Percentiles rank a stretch among this genome's conserved stretches.
These are phyloP conservation scores for Ormosia emarginata DNA, from an alignment of 306 rosid species.

Conservation along the genomic window DNA sequence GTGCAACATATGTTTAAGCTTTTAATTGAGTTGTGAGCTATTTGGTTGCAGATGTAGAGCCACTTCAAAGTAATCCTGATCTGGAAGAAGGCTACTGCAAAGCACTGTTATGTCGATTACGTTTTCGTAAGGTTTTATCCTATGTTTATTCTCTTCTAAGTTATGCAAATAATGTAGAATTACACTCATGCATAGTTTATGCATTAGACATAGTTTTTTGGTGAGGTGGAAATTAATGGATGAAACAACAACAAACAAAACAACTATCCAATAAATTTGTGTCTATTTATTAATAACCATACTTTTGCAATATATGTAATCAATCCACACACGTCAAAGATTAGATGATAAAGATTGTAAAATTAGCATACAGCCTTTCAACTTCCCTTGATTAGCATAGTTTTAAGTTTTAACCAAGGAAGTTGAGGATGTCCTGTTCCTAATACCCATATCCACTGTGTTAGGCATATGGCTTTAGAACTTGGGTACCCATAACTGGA, in stretches of 20 bases:
- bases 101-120: slow-evolving; percentile 91
- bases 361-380: background rate
- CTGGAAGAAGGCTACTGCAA: slow-evolving; percentile 96
- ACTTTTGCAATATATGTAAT: background rate
- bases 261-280: background rate
- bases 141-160: slow-evolving; percentile 48
- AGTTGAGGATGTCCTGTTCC: background rate
- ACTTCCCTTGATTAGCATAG: slow-evolving; percentile 1
- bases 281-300: background rate
- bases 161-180: slow-evolving; percentile 19
- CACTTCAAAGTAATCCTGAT: slow-evolving; percentile 66
- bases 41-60: slow-evolving; percentile 72
- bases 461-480: background rate
- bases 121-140: slow-evolving; percentile 99
- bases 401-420: background rate
- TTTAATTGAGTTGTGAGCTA: slow-evolving; percentile 20
- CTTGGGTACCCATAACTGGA: background rate
- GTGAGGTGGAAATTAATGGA: too few relatives aligned
- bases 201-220: background rate
- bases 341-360: slow-evolving; percentile 2
- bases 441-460: background rate
- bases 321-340: background rate
- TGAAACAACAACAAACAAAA: too few relatives aligned
- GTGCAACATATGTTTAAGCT: slow-evolving; percentile 21
- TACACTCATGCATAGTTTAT: slow-evolving; percentile 21